Base-by-base conservation (phyloP, 352 stramenopile genomes). In the Globisporangium abappressorium region DNA sequence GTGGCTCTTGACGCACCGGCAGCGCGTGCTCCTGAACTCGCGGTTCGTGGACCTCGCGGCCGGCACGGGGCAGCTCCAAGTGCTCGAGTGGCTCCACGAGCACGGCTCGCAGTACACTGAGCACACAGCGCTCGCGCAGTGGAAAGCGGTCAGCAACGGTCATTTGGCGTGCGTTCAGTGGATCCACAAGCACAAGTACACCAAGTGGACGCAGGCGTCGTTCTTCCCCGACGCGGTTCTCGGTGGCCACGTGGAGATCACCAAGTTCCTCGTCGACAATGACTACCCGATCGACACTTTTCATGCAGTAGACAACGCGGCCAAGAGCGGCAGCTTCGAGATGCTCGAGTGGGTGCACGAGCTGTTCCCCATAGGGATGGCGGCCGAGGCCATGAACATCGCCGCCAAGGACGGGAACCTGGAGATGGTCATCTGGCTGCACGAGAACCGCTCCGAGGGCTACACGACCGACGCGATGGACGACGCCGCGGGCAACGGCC, bases 401-500 rank as follows among this genome's bases (percentile, higher is more conserved):
- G 67, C 70, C 0, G 64, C 61, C 11, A 41, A 58, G n/a, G 5
- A 71, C 14, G 67, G 70, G 20, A 49, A 69, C 47, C 28, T 73
- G n/a, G 41, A 46, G 3, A 57, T 65, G 12, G 70, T 74, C 3
- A 11, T 65, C 24, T 76, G 60, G 53, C 64, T 76, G 7, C 58
- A 71, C 20, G 62, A 72, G 38, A 41, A 76, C 30, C 63, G 67
- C 5, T 53, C 43, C 15, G 68, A 76, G 61, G 70, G 70, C 34
- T 72, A 66, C 20, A 76, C 70, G 26, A 64, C 57, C 20, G 65
- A 71, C 22, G 70, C 70, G 1, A 74, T 76, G 66, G 70, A 76
- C 47, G 64, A 67, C 46, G 70, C 70, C 6, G 70, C 70, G 26
- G 62, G 62, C 51, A 69, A 73, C 8, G 72, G 70, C n/a, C 70